phyloP scores from a whole-genome alignment of 2,329 filamentous ascomycete species.

The Pestalotiopsis sp. region DNA sequence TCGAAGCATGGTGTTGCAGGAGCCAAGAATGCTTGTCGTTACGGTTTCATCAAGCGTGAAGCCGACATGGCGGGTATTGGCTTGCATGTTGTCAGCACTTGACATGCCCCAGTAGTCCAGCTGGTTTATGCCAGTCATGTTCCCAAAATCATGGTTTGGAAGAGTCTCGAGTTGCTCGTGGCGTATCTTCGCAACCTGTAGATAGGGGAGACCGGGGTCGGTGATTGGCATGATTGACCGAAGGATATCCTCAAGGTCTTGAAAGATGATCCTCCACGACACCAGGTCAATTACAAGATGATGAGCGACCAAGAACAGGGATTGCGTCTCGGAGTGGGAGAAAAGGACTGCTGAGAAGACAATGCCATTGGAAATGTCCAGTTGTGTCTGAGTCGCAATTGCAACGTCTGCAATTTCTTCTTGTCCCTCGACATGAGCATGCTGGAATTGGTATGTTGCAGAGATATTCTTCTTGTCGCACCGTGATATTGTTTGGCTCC shows the following conservation, averaged over 20 bases:
- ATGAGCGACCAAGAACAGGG: conserved; percentile 34
- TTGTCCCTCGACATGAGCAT: neutral
- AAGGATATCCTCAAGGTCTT: conserved; percentile 41
- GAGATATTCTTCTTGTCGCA: neutral
- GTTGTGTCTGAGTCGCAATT: conserved; percentile 7
- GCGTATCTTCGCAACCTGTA: conserved; percentile 14
- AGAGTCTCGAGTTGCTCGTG: conserved; percentile 31
- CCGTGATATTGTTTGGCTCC: neutral
- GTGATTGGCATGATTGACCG: neutral
- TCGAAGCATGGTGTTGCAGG: conserved; percentile 6
- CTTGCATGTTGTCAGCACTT: neutral
- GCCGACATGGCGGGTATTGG: neutral
- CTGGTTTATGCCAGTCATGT: neutral
- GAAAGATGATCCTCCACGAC: conserved; percentile 46
- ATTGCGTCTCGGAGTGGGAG: conserved; percentile 19
- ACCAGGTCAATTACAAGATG: conserved; percentile 46
- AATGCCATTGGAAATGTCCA: conserved; percentile 25
- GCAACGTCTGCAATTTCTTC: neutral
- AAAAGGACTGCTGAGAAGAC: conserved; percentile 27
- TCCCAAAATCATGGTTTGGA: conserved; percentile 30
- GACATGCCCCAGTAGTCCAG: neutral
- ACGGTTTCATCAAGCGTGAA: conserved; percentile 6
- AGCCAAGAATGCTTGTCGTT: conserved; percentile 5
- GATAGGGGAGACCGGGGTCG: conserved; percentile 24
- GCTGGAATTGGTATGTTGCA: neutral